A percentile compares a stretch with the other conserved stretches of the same genome.
These are phyloP conservation scores for Cercospora sp. DNA, from an alignment of 2,329 filamentous ascomycete species.

Conservation along the genomic window DNA sequence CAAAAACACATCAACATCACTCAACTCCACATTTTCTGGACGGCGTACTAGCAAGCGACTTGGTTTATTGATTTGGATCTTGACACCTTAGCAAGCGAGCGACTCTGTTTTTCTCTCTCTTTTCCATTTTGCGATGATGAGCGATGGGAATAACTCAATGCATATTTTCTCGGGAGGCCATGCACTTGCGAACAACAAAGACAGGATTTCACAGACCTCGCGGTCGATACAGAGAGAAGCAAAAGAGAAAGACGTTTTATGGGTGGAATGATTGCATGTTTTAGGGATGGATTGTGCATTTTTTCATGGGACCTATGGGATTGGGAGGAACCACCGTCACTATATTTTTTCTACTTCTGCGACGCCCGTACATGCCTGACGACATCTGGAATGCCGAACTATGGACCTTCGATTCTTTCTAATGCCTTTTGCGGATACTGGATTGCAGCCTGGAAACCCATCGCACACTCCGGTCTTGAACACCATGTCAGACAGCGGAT, in stretches of 20 bases:
- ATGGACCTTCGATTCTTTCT: constrained; percentile 19
- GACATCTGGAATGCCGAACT: constrained; percentile 23
- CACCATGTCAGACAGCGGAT: constrained; percentile 25
- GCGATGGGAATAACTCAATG: constrained; percentile 11
- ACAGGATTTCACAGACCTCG: constrained; percentile 18
- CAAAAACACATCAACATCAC: constrained; percentile 39
- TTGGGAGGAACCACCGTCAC: constrained; percentile 4
- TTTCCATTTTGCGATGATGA: constrained; percentile 7
- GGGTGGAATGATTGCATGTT: constrained; percentile 18
- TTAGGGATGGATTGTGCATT: constrained; percentile 12
- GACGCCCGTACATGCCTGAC: constrained; percentile 22
- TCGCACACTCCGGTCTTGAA: constrained; percentile 28
- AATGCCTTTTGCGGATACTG: constrained; percentile 14
- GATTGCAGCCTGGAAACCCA: constrained; percentile 27
- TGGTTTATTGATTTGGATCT: constrained; percentile 18
- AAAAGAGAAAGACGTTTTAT: constrained; percentile 9
- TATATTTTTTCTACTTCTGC: constrained; percentile 16
- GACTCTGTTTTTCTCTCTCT: constrained; percentile 17
- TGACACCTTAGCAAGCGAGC: constrained; percentile 28
- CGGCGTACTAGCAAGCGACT: constrained; percentile 52
- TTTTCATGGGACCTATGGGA: constrained; percentile 7
- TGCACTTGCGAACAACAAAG: constrained; percentile 18
- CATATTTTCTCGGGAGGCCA: constrained; percentile 21
- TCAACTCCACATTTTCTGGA: constrained; percentile 51
- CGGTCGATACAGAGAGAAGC: constrained; percentile 17